Percentiles rank a stretch among this genome's conserved stretches.
Evolutionary conservation across 2,329 filamentous ascomycete species (phyloP).

Genomic region (Diaporthe aspalathi): DNA sequence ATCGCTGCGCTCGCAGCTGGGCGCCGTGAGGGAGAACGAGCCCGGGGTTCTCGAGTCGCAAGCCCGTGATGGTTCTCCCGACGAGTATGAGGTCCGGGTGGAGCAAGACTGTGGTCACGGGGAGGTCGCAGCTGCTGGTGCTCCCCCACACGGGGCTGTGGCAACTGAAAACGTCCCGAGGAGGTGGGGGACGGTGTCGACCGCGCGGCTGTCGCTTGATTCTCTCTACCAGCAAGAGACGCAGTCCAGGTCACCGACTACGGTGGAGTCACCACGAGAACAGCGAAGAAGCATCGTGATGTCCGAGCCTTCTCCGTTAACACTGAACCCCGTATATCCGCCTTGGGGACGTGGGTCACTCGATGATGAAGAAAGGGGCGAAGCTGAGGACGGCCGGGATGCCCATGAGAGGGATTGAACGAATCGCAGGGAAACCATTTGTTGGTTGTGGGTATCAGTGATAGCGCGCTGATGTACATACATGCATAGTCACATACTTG

Average conservation of each 20-base stretch:
- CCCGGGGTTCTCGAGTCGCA: neutral
- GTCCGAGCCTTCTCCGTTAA: conserved; percentile 2
- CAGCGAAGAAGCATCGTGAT: neutral
- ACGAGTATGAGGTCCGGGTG: neutral
- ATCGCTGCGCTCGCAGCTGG: conserved; percentile 2
- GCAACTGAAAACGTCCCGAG: neutral
- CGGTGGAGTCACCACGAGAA: neutral
- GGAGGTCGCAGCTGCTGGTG: neutral
- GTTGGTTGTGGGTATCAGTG: neutral
- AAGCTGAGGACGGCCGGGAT: neutral
- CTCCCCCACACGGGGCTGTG: neutral
- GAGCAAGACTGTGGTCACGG: neutral
- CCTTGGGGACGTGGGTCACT: conserved; percentile 2
- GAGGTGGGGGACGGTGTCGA: conserved; percentile 14
- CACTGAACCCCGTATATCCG: neutral
- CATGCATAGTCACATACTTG: neutral
- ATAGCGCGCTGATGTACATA: neutral
- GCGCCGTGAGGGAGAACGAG: conserved; percentile 1
- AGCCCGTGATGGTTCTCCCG: neutral
- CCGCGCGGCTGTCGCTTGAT: conserved; percentile 20
- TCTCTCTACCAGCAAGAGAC: conserved; percentile 23
- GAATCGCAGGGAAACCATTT: neutral
- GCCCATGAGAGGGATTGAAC: neutral
- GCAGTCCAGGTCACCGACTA: neutral
- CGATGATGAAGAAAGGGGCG: conserved; percentile 1